Evolutionary conservation across 1,284 basidiomycete genomes (phyloP).

Genomic region (Golubevia pallescens): DNA sequence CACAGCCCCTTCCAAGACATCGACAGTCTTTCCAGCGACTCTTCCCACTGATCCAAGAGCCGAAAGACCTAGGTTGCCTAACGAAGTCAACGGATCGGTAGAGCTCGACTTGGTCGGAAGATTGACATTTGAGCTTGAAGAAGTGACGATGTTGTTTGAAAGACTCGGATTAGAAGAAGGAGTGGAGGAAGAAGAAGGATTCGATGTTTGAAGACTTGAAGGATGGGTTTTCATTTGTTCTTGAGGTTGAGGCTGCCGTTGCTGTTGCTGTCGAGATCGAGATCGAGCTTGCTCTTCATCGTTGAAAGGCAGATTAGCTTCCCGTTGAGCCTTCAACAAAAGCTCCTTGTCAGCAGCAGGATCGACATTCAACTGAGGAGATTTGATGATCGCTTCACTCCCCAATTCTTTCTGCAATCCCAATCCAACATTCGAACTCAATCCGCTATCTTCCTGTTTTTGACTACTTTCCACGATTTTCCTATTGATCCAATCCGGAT

Average conservation of each 20-base stretch:
- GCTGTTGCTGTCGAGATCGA: background rate
- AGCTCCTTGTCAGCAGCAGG: background rate
- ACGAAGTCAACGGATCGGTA: background rate
- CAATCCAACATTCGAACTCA: background rate
- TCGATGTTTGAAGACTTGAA: background rate
- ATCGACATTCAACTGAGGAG: background rate
- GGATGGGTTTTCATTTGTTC: background rate
- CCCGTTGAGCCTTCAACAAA: background rate
- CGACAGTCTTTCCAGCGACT: conserved; percentile 28
- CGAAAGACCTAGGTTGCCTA: background rate
- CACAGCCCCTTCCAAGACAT: conserved; percentile 31
- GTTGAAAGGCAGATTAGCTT: background rate
- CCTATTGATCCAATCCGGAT: conserved; percentile 49
- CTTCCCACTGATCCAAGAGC: conserved; percentile 25
- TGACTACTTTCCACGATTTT: conserved; percentile 41
- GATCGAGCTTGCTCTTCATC: background rate
- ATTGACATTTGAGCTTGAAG: background rate
- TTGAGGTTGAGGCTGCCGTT: background rate
- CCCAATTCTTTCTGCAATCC: background rate
- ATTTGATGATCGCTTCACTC: background rate
- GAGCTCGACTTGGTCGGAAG: background rate
- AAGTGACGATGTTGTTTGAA: background rate
- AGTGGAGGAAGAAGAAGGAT: background rate
- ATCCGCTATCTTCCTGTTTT: background rate
- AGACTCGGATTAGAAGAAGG: background rate